Evolutionary conservation across 1,284 basidiomycete genomes (phyloP).

Genomic region (Albatrellus sp.): DNA sequence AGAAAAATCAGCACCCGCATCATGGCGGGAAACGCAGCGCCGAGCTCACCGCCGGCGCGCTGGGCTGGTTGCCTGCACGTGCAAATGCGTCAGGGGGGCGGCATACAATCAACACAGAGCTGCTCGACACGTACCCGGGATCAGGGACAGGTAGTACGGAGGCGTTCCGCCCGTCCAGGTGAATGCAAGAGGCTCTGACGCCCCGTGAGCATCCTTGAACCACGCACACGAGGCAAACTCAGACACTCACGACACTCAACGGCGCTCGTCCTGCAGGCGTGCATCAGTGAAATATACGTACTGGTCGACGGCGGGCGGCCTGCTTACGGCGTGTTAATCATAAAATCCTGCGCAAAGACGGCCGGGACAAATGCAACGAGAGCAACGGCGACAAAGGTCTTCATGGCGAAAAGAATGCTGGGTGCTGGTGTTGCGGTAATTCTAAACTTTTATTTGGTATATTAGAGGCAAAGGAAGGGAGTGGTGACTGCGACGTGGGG

Average conservation of each 20-base stretch:
- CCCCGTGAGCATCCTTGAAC: background rate
- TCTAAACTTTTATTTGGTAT: background rate
- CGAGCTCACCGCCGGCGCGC: constrained; percentile 37
- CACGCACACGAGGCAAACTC: background rate
- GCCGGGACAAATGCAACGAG: constrained; percentile 33
- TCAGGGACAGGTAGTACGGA: constrained; percentile 56
- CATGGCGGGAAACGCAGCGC: background rate
- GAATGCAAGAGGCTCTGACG: constrained; percentile 46
- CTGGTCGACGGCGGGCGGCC: background rate
- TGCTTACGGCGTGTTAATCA: constrained; percentile 61
- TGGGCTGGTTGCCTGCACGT: constrained; percentile 38
- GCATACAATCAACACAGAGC: constrained; percentile 1
- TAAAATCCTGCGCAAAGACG: constrained; percentile 29
- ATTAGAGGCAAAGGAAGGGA: background rate
- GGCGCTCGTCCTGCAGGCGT: constrained; percentile 22
- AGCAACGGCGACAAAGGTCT: constrained; percentile 32
- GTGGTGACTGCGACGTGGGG: background rate
- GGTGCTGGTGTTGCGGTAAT: constrained; percentile 4
- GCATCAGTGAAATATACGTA: background rate
- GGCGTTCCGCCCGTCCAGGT: constrained; percentile 39
- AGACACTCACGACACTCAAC: constrained; percentile 40
- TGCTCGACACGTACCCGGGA: constrained; percentile 39
- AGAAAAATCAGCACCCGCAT: background rate
- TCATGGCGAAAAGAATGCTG: constrained; percentile 29
- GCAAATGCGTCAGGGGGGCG: constrained; percentile 1